Evolutionary conservation across 257 asterid species (phyloP), one percentile per base, ranked within the genome.

Genomic region (Solanum tacnaense): DNA sequence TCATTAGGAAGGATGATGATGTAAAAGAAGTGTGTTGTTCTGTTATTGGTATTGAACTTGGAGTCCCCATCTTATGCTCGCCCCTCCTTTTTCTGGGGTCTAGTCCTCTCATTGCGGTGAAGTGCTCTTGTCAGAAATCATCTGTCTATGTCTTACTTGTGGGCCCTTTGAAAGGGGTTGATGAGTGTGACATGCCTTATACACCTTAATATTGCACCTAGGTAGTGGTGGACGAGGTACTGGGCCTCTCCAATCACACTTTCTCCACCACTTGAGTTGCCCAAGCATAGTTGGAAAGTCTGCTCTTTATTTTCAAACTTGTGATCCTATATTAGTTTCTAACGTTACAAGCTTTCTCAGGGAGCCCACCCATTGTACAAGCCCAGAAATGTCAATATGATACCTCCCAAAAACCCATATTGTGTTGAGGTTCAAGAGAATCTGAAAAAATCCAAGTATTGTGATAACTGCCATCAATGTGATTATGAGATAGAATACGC

Each of bases 401-500:
- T 95, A 79, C 89, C 86, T 31, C 89, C 90, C 44, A 89, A 84
- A 87, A 95, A 95, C 92, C 90, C 98, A 41, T 89, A 90, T 83
- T 95, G 98, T 89, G 83, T 87, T 83, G 95, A 93, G 90, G 91
- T 92, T 79, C 96, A 89, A 88, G 89, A 81, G 79, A 89, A 87
- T 84, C 91, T 86, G 88, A 75, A 23, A 87, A 75, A 23, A 87
- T 78, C 62, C 83, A 87, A 86, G 67, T 35, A 87, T 68, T 93
- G 96, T 67, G 91, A 87, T 87, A 52, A 93, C 65, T 91, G 94
- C 91, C 87, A 89, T 74, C 98, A 95, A 90, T 95, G 98, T 88
- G 96, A 95, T 91, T 95, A 95, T 83, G 96, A 93, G 91, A 91
- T 94, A 89, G 96, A 92, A 87, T 94, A 95, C 88, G 98, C 96